Evolutionary conservation across 2,329 filamentous ascomycete species (phyloP).

Genomic region (Xylaria sp.): DNA sequence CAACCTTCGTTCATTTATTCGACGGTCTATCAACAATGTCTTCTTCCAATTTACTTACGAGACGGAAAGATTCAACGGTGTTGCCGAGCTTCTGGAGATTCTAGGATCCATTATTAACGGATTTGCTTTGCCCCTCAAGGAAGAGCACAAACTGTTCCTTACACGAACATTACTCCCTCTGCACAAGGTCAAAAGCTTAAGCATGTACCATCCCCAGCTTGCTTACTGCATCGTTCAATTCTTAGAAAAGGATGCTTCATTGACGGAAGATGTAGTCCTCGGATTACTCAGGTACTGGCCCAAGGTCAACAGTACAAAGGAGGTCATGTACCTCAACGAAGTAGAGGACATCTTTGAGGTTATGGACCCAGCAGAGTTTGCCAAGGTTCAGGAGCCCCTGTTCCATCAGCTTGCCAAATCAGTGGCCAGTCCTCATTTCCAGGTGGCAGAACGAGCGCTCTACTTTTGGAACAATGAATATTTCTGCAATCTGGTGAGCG

Average conservation of each 20-base stretch:
- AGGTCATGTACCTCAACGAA: conserved; percentile 99
- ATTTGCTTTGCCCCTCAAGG: conserved; percentile 93
- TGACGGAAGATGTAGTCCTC: conserved; percentile 97
- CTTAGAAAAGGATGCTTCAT: conserved; percentile 92
- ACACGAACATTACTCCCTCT: conserved; percentile 90
- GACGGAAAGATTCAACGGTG: conserved; percentile 97
- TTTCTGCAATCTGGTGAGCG: conserved; percentile 98
- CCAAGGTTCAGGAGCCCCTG: conserved; percentile 95
- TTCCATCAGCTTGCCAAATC: conserved; percentile 98
- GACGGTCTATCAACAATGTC: conserved; percentile 98
- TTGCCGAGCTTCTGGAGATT: conserved; percentile 95
- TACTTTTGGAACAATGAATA: conserved; percentile 99
- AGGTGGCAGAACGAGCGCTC: conserved; percentile 93
- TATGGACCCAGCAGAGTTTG: conserved; percentile 98
- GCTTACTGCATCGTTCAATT: conserved; percentile 99
- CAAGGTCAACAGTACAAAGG: conserved; percentile 99
- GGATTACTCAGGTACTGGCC: conserved; percentile 97
- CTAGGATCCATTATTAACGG: conserved; percentile 99
- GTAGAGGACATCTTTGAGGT: conserved; percentile 99
- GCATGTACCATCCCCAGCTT: conserved; percentile 99
- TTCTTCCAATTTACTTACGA: conserved; percentile 99
- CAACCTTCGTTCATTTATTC: conserved; percentile 95
- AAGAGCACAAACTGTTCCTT: conserved; percentile 98
- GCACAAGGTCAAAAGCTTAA: conserved; percentile 98
- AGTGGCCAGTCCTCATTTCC: conserved; percentile 97